Conservation (phyloP, 805 yeast genomes). For the Cyberlindnera saturnus region DNA sequence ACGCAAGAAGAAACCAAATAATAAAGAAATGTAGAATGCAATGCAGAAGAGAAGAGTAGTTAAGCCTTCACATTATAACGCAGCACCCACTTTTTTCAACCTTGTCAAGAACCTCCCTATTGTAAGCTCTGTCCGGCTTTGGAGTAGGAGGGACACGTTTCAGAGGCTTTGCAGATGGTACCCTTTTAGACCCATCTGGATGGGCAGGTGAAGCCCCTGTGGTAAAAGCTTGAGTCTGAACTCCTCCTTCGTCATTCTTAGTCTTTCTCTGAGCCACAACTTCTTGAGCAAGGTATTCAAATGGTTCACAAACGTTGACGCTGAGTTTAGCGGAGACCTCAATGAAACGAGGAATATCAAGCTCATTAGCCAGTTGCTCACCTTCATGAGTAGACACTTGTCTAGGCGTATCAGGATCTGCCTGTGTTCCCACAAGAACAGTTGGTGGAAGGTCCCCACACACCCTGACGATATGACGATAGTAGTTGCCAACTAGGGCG, state of each 20-base stretch:
- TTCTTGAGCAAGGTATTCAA: conserved; percentile 4
- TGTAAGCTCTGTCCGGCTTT: background rate
- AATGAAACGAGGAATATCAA: conserved; percentile 8
- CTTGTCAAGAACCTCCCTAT: background rate
- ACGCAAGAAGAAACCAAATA: background rate
- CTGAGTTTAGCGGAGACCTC: conserved; percentile 18
- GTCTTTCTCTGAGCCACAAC: conserved; percentile 1
- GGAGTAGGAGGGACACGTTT: too few species aligned
- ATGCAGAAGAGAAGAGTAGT: background rate
- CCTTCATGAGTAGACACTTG: conserved; percentile 12
- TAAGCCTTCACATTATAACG: conserved; percentile 5
- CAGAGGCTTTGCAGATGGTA: too few species aligned
- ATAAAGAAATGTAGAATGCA: background rate
- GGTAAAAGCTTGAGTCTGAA: conserved; percentile 5
- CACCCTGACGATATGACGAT: conserved; percentile 17
- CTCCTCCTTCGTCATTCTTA: background rate
- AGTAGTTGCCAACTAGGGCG: conserved; percentile 5
- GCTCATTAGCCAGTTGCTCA: conserved; percentile 11
- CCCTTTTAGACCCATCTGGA: too few species aligned
- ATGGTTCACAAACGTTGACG: conserved; percentile 12
- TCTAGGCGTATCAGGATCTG: conserved; percentile 9
- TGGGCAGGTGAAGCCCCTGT: conserved; percentile 7
- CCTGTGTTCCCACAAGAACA: conserved; percentile 15
- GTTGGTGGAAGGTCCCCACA: conserved; percentile 14
- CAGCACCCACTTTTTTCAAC: conserved; percentile 4